phyloP scores from a whole-genome alignment of 2,329 filamentous ascomycete genomes.

The Colletotrichum sp. region DNA sequence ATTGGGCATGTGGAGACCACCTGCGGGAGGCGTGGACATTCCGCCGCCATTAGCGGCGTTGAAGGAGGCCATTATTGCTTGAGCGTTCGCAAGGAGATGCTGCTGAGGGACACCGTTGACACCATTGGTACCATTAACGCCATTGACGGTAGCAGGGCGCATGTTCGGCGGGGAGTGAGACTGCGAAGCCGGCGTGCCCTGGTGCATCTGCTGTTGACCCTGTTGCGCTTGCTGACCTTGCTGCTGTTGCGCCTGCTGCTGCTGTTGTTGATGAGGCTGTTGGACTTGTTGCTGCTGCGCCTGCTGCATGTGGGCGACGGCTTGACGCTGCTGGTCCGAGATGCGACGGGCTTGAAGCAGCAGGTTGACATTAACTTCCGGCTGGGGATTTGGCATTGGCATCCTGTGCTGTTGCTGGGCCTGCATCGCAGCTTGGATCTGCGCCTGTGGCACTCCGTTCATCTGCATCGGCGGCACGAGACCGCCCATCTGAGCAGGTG shows the following conservation, averaged over 20 bases:
- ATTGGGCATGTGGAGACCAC: slow-evolving; percentile 50
- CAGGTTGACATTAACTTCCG: slow-evolving; percentile 61
- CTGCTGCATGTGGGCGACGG: slow-evolving; percentile 47
- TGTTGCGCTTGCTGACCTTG: slow-evolving; percentile 40
- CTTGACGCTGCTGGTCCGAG: slow-evolving; percentile 66
- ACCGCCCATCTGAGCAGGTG: slow-evolving; percentile 55
- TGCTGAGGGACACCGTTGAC: slow-evolving; percentile 57
- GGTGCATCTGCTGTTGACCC: slow-evolving; percentile 32
- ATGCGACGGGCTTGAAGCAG: slow-evolving; percentile 70
- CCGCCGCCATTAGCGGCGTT: slow-evolving; percentile 46
- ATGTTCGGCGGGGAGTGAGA: slow-evolving; percentile 45
- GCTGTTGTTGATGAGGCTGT: slow-evolving; percentile 58
- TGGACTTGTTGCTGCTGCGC: slow-evolving; percentile 28
- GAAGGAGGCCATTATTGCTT: slow-evolving; percentile 58
- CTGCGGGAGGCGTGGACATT: slow-evolving; percentile 48
- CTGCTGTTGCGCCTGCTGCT: slow-evolving; percentile 49
- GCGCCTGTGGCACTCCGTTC: slow-evolving; percentile 71
- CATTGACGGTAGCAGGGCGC: slow-evolving; percentile 34
- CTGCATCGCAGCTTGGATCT: slow-evolving; percentile 65
- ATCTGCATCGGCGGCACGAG: slow-evolving; percentile 62
- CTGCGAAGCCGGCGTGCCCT: slow-evolving; percentile 33
- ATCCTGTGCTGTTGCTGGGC: slow-evolving; percentile 60
- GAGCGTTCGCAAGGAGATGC: slow-evolving; percentile 56
- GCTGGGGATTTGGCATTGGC: slow-evolving; percentile 51
- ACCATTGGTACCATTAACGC: slow-evolving; percentile 40